Conservation (phyloP, 2,329 filamentous ascomycete genomes). For the Helotiales sp. region DNA sequence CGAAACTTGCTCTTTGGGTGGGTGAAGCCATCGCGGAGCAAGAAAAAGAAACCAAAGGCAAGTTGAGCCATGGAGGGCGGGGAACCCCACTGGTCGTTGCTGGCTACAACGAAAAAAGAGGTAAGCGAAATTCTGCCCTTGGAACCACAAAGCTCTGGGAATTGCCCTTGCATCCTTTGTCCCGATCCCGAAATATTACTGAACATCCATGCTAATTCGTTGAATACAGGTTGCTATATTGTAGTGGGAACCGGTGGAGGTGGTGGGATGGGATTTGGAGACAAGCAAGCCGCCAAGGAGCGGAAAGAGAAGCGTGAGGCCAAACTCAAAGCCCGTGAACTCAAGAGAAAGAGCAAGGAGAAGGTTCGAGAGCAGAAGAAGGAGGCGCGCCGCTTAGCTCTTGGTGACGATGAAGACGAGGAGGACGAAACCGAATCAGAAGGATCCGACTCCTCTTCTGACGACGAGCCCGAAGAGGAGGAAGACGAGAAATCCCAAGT, state of each 20-base stretch:
- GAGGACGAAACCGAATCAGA: slow-evolving; percentile 60
- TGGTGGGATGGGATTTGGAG: slow-evolving; percentile 67
- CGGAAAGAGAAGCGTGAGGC: slow-evolving; percentile 66
- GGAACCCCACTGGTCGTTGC: slow-evolving; percentile 90
- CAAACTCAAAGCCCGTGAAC: slow-evolving; percentile 66
- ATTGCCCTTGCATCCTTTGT: no score
- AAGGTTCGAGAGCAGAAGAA: slow-evolving; percentile 65
- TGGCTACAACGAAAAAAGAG: slow-evolving; percentile 83
- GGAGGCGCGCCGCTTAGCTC: slow-evolving; percentile 59
- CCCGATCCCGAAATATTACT: no score
- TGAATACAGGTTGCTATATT: no score
- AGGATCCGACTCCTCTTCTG: slow-evolving; percentile 52
- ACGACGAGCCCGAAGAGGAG: slow-evolving; percentile 56
- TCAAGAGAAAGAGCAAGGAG: slow-evolving; percentile 59
- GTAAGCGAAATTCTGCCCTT: no score
- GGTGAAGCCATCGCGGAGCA: slow-evolving; percentile 90
- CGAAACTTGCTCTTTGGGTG: slow-evolving; percentile 93
- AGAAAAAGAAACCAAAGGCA: slow-evolving; percentile 77
- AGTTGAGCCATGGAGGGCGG: slow-evolving; percentile 68
- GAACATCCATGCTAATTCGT: no score
- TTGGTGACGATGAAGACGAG: slow-evolving; percentile 54
- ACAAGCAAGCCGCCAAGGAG: slow-evolving; percentile 68
- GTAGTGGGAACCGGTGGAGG: slow-evolving; percentile 88
- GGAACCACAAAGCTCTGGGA: no score
- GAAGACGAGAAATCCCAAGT: slow-evolving; percentile 59